Evolutionary conservation across 495 filamentous ascomycete genomes (phyloP).

Genomic region (Pyrenula massariospora): DNA sequence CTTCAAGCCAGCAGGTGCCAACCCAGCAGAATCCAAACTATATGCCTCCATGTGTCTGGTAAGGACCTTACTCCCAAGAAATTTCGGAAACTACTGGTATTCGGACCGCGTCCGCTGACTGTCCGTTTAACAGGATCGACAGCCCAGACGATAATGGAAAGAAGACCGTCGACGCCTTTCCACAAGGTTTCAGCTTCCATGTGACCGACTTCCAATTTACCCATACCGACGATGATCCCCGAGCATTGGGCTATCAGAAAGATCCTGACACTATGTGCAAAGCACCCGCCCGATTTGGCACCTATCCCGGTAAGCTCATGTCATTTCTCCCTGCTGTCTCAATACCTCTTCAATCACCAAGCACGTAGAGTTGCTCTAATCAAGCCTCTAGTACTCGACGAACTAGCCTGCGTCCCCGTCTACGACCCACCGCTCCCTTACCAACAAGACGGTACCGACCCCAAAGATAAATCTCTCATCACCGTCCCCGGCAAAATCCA

Average conservation of each 20-base stretch:
- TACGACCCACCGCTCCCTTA: not conserved
- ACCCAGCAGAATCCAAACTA: not conserved
- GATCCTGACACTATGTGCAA: not conserved
- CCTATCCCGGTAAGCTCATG: no score
- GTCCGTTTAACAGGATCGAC: no score
- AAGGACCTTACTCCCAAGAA: no score
- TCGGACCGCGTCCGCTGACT: no score
- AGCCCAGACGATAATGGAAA: no score
- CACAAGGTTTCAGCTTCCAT: not conserved
- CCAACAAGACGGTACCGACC: not conserved
- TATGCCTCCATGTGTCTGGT: not conserved
- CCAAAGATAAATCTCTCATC: not conserved
- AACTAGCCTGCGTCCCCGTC: not conserved
- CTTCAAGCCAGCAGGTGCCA: not conserved
- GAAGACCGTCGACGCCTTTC: not conserved
- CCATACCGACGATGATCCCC: not conserved
- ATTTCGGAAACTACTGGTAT: no score
- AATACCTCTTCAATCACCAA: no score
- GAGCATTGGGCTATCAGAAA: not conserved
- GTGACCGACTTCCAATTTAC: not conserved
- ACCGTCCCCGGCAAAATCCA: not conserved
- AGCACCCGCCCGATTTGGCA: not conserved
- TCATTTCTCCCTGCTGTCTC: no score
- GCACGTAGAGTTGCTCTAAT: no score
- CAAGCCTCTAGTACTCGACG: not conserved